Conservation (phyloP, 176 grass and related monocot genomes). For the Dactylis glomerata region DNA sequence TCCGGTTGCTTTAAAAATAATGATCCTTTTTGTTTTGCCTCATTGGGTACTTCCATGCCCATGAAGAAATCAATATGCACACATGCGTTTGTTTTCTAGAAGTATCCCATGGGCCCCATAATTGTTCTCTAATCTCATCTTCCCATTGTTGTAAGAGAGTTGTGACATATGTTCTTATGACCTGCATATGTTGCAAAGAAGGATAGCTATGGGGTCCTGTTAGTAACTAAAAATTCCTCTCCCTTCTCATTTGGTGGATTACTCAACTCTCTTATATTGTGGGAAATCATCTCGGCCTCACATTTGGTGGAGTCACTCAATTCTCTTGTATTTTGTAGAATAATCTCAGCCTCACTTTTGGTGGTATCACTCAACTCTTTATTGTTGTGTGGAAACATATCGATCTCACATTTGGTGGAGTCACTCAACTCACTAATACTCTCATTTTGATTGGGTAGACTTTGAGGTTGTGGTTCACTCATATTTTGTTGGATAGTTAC, state of each 20-base stretch:
- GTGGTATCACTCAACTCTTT: not conserved
- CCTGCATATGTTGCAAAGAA: not conserved
- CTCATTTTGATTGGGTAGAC: not conserved
- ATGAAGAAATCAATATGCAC: too few relatives aligned
- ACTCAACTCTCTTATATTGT: not conserved
- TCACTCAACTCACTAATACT: not conserved
- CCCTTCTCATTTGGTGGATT: not conserved
- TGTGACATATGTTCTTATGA: not conserved
- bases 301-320: not conserved
- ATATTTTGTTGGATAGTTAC: not conserved
- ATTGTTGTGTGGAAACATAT: not conserved
- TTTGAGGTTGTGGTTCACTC: not conserved
- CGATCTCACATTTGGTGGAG: not conserved
- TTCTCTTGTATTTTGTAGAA: not conserved
- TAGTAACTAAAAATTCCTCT: not conserved
- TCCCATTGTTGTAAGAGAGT: not conserved
- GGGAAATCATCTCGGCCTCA: too few relatives aligned
- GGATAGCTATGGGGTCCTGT: not conserved
- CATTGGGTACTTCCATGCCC: too few relatives aligned
- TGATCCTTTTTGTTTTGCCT: too few relatives aligned
- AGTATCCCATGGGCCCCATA: too few relatives aligned
- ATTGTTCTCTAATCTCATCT: not conserved
- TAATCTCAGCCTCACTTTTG: not conserved
- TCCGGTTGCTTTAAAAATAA: not conserved
- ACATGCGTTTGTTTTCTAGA: too few relatives aligned